Evolutionary conservation across 2,329 filamentous ascomycete species (phyloP), one percentile per base, ranked within the genome.

Genomic region (Arachnomyces sp.): DNA sequence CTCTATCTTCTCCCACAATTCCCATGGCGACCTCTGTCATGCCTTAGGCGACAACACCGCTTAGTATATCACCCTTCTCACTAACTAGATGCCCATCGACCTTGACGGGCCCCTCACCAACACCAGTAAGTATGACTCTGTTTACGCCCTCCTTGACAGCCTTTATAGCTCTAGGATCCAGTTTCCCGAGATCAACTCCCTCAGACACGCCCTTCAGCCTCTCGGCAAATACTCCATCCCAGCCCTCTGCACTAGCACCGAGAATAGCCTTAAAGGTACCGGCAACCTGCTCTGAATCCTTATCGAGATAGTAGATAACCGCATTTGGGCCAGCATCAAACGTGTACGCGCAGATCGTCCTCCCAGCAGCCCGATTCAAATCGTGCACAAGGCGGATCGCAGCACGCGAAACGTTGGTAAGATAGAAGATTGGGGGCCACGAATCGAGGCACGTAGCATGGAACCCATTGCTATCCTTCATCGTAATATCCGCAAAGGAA

Each of bases 281-380:
- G 0, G 88, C 77, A 3, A 96, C 81, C 2, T 74, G 64, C 31
- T 74, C 73, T 47, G 80, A 74, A 51, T 94, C 77, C 70, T 89
- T 74, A 58, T 89, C 84, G 31, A 89, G 76, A 59, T 94, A 96
- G 72, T 98, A 98, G 37, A 98, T 79, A 37, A 98, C 93, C 31
- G 88, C 88, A 66, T 98, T 98, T 40, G 92, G 92, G 38, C 92
- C 92, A 0, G 92, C 92, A 59, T 98, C 92, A 56, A 96, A 98
- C 0, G 92, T 98, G 64, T 98, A 98, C 3, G 92, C 92, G 3
- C 86, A 88, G 13, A 96, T 75, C 0, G 77, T 81, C 66, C 79
- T 82, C 39, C 86, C 88, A 3, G 84, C 86, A 16, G 75, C 74
- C 39, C 73, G 73, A 59, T 98, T 98, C 67, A 96, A 85, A 51